Conservation (phyloP, 306 rosid genomes). For the Lathyrus sativus region DNA sequence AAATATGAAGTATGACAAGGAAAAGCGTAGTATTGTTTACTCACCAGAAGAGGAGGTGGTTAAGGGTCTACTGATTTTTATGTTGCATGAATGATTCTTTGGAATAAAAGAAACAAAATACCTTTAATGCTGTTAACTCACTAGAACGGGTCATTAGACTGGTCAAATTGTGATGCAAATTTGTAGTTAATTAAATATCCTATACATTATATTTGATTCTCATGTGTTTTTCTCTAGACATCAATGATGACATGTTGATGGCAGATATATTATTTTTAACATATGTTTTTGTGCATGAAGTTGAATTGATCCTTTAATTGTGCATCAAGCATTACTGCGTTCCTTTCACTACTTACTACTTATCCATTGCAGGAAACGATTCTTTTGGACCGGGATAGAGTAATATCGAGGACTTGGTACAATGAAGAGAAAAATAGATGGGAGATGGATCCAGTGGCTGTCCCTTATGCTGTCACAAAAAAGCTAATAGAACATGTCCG, state of each 20-base stretch:
- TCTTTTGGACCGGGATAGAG: constrained; percentile 86
- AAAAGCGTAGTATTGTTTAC: constrained; percentile 55
- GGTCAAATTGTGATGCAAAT: constrained; percentile 1
- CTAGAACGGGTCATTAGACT: constrained; percentile 15
- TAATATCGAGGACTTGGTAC: constrained; percentile 86
- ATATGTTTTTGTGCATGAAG: constrained; percentile 11
- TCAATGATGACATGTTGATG: constrained; percentile 3
- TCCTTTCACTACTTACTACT: constrained; percentile 28
- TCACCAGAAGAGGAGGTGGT: constrained; percentile 78
- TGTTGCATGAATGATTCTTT: constrained; percentile 4
- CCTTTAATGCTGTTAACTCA: constrained; percentile 8
- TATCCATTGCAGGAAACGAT: constrained; percentile 66
- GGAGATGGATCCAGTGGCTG: constrained; percentile 93
- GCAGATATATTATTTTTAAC: constrained; percentile 9
- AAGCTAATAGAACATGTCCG: constrained; percentile 70
- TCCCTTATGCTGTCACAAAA: constrained; percentile 78
- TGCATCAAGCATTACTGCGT: constrained; percentile 21
- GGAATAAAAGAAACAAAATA: constrained; percentile 24
- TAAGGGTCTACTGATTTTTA: constrained; percentile 45
- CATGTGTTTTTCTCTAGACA: constrained; percentile 18
- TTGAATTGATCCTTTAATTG: constrained; percentile 29
- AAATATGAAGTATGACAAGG: constrained; percentile 69
- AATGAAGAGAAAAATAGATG: constrained; percentile 81
- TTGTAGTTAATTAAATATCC: background rate
- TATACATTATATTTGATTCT: constrained; percentile 18